Evolutionary conservation across 805 yeast genomes (phyloP), one percentile per base, ranked within the genome.

Genomic region (Komagataella ulmi): DNA sequence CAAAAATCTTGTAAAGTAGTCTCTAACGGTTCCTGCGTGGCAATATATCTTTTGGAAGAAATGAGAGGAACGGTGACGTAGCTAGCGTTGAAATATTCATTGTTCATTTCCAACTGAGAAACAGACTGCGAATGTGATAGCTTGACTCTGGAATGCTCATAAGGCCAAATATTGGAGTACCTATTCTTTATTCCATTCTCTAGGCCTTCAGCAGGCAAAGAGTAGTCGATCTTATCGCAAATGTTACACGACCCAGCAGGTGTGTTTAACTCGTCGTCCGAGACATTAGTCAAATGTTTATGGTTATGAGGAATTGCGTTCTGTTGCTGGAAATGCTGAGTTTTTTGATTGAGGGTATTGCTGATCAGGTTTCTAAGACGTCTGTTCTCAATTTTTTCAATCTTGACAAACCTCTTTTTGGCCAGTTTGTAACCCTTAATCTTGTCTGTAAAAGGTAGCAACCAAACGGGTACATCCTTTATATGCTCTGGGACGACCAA

Each of bases 121-220:
- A 44, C 23, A 44, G 49, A 30, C 6, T 62, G 62, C 3, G 66
- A 56, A 40, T 56, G 56, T 30, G 56, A 56, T 36, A 71, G 54
- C 49, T 64, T 68, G 14, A 73, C 76, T 47, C 76, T 59, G 2
- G 76, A 71, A 54, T 73, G 77, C 57, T 73, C 77, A 57, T 72
- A 73, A 0, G 77, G 77, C 75, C 75, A 73, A 7, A 73, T 66
- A 51, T 73, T 72, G 44, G 71, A 68, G 59, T 73, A 73, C 48
- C 77, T 58, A 54, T 73, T 73, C 55, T 73, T 73, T 53, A 62
- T 65, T 7, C 76, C 76, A 52, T 62, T 66, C 54, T 73, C 77
- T 7, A 73, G 65, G 0, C 77, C 77, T 51, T 63, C 59, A n/a
- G 47, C 5, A 1, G 77, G 76, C 17, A 72, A 60, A 49, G 64